phyloP scores from a whole-genome alignment of 352 stramenopile genomes.

The Achlya hypogyna region DNA sequence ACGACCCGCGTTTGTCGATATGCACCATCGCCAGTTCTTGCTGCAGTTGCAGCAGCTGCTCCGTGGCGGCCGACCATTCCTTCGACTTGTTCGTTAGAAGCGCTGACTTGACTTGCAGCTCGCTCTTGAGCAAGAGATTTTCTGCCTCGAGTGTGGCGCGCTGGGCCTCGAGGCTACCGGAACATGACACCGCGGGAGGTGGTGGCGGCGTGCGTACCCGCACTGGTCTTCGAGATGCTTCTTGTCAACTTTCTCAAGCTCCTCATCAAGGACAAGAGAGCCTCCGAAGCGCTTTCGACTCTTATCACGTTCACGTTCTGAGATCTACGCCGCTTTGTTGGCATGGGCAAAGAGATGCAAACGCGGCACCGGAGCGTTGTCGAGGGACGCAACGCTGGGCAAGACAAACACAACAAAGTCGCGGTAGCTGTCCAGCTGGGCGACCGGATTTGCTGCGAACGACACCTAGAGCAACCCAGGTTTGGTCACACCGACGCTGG shows the following conservation, averaged over 20 bases:
- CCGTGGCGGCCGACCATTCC: conserved; percentile 67
- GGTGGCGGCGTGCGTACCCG: conserved; percentile 32
- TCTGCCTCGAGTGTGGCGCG: conserved; percentile 63
- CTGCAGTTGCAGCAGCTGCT: conserved; percentile 65
- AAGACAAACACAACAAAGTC: conserved; percentile 68
- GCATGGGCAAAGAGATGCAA: not conserved
- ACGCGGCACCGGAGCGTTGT: conserved; percentile 26
- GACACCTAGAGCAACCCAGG: conserved; percentile 24
- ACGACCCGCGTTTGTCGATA: not conserved
- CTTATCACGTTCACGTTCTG: conserved; percentile 36
- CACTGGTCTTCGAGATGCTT: conserved; percentile 31
- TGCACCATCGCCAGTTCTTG: conserved; percentile 71
- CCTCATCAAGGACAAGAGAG: conserved; percentile 27
- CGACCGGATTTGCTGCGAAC: conserved; percentile 64
- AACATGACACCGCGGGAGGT: not conserved
- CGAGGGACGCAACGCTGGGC: conserved; percentile 44
- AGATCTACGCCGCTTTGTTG: conserved; percentile 25
- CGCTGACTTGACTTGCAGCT: conserved; percentile 74
- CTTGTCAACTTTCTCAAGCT: not conserved
- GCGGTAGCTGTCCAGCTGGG: conserved; percentile 59
- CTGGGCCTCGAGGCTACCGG: conserved; percentile 28
- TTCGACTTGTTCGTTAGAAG: conserved; percentile 75
- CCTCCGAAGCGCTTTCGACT: conserved; percentile 54
- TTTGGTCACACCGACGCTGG: not conserved
- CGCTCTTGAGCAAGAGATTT: conserved; percentile 57